Conservation (phyloP, 2,329 filamentous ascomycete genomes). For the Dactylellina cionopaga region DNA sequence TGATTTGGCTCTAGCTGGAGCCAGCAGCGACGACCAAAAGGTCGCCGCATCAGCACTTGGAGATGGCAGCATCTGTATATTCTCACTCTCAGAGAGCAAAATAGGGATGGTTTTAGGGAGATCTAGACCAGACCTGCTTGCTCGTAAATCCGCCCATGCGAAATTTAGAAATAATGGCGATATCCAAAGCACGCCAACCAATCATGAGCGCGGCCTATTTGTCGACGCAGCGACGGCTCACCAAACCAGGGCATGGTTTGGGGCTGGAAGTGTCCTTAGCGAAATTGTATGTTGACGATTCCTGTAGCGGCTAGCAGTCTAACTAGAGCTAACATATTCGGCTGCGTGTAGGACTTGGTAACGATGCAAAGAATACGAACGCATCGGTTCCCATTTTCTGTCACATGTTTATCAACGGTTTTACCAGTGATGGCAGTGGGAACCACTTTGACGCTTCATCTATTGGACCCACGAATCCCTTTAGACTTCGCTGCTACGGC, state of each 20-base stretch:
- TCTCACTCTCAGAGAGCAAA: conserved; percentile 50
- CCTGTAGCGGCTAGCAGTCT: neutral
- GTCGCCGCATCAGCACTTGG: conserved; percentile 52
- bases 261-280: conserved; percentile 34
- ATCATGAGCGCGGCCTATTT: conserved; percentile 51
- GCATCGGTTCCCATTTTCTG: conserved; percentile 75
- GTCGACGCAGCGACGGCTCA: conserved; percentile 51
- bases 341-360: conserved; percentile 30
- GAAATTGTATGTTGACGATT: conserved; percentile 44
- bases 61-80: conserved; percentile 55
- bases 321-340: neutral
- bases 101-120: conserved; percentile 45
- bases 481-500: conserved; percentile 21
- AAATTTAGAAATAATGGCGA: neutral
- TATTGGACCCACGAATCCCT: conserved; percentile 75
- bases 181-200: neutral
- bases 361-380: conserved; percentile 55
- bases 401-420: conserved; percentile 80
- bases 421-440: conserved; percentile 79
- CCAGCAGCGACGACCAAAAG: conserved; percentile 12
- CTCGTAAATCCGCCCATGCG: conserved; percentile 6
- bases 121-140: conserved; percentile 46
- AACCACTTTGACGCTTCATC: conserved; percentile 80
- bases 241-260: conserved; percentile 38
- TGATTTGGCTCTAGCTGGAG: conserved; percentile 46